Conservation (phyloP, 768 basidiomycete species). For the Mycena galopus region DNA sequence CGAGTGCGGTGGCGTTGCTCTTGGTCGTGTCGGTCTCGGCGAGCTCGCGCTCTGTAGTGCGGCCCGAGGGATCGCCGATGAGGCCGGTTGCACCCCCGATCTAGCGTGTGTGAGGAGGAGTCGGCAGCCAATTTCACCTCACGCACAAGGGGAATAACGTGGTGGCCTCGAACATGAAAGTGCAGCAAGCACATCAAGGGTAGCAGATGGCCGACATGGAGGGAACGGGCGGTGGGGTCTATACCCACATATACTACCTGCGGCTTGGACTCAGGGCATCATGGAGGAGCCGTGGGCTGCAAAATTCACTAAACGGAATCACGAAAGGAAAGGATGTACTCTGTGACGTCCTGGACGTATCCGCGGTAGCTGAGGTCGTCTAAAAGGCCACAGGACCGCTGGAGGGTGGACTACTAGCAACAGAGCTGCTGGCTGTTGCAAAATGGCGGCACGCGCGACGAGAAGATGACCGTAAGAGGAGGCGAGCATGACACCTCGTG, state of each 20-base stretch:
- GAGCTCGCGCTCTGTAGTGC: conserved; percentile 82
- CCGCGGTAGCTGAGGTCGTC: conserved; percentile 61
- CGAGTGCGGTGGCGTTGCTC: conserved; percentile 75
- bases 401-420: neutral
- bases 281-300: conserved; percentile 58
- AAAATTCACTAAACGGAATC: conserved; percentile 3
- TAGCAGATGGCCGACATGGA: conserved; percentile 95
- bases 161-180: conserved; percentile 89
- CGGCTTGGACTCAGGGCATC: conserved; percentile 50
- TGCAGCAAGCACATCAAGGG: conserved; percentile 91
- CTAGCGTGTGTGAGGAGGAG: conserved; percentile 55
- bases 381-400: conserved; percentile 44
- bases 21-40: conserved; percentile 72
- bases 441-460: neutral
- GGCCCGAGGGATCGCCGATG: conserved; percentile 97
- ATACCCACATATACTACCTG: conserved; percentile 88
- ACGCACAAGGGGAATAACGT: conserved; percentile 85
- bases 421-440: conserved; percentile 9
- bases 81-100: conserved; percentile 96
- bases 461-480: neutral
- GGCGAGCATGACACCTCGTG: neutral
- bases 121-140: neutral
- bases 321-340: conserved; percentile 41
- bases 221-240: conserved; percentile 90
- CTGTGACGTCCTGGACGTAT: conserved; percentile 63